Base-by-base conservation (phyloP, 2,329 filamentous ascomycete genomes). In the Chrysosporium queenslandicum region DNA sequence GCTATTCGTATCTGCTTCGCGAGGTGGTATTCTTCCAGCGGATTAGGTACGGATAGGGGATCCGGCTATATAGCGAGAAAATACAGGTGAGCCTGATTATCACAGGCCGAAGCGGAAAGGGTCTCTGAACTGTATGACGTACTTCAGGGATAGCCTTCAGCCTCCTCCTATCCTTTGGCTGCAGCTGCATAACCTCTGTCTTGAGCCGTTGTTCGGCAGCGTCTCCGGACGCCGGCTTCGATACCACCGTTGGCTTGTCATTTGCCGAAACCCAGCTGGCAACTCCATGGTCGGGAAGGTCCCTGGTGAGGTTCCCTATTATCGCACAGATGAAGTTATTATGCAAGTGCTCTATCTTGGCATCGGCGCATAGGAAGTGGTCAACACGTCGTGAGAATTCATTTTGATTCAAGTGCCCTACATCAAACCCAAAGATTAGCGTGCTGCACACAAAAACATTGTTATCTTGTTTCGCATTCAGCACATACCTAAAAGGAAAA, bases 261-360 rank as follows among this genome's bases (percentile, higher is more conserved):
- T 79, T 81, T 30, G 79, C 79, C 36, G 77, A 77, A 45, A 84
- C 81, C 78, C 79, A 84, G 59, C 73, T 76, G 55, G 81, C 81
- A 54, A 82, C 77, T 40, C 79, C 79, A 53, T 79, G 75, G 50
- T 81, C 78, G 1, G 81, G 81, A 29, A 77, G 69, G 61, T 84
- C 81, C 61, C 80, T 75, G 54, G 70, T 71, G 20, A 76, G 70
- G 59, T 84, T 84, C 20, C 73, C 76, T 56, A 78, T 77, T 46
- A 84, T 74, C 20, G 77, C 77, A 59, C 74, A 73, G 54, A 83
- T 64, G 39, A 83, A 74, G 43, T 78, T 76, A 60, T 84, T 84
- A 66, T 84, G 81, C 6, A 81, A 73, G 58, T 79, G 77, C 61
- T 77, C 75, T 23, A 69, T 74, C 54, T 73, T 72, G 5, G 76